These are phyloP conservation scores for Nemania diffusa DNA, from an alignment of 2,329 filamentous ascomycete species.

Conservation along the genomic window DNA sequence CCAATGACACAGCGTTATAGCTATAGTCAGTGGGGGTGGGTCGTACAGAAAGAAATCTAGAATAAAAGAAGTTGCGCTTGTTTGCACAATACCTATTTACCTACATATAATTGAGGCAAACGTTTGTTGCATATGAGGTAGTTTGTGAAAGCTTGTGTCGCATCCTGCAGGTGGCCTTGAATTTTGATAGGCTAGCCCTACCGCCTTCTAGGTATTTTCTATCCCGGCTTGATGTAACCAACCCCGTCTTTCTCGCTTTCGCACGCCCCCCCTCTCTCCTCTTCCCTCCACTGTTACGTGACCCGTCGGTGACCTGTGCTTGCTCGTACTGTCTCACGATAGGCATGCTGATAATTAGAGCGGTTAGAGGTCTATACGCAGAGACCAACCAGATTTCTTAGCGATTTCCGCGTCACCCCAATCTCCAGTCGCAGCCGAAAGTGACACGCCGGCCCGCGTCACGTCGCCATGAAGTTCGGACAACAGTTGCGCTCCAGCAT, in stretches of 20 bases:
- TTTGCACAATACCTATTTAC: neutral
- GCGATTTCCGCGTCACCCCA: constrained; percentile 36
- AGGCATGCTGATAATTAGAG: neutral
- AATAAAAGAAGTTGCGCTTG: neutral
- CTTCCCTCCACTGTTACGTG: neutral
- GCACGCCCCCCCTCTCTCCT: neutral
- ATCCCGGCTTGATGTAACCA: constrained; percentile 22
- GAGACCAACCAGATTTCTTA: constrained; percentile 38
- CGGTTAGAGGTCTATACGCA: constrained; percentile 43
- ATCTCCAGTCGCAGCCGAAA: constrained; percentile 28
- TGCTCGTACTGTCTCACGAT: neutral
- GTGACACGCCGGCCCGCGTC: constrained; percentile 57
- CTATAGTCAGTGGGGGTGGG: constrained; percentile 5
- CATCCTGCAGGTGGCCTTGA: neutral
- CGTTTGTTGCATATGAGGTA: neutral
- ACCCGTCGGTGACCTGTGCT: neutral
- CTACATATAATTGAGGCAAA: neutral
- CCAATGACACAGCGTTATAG: constrained; percentile 50
- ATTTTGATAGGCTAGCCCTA: neutral
- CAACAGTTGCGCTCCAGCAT: constrained; percentile 95
- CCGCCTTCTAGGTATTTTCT: neutral
- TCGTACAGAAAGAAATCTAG: neutral
- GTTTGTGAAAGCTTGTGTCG: neutral
- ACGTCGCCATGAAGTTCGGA: constrained; percentile 84
- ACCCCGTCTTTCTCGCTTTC: neutral